Evolutionary conservation across 768 basidiomycete genomes (phyloP).

Genomic region (Postia placenta): DNA sequence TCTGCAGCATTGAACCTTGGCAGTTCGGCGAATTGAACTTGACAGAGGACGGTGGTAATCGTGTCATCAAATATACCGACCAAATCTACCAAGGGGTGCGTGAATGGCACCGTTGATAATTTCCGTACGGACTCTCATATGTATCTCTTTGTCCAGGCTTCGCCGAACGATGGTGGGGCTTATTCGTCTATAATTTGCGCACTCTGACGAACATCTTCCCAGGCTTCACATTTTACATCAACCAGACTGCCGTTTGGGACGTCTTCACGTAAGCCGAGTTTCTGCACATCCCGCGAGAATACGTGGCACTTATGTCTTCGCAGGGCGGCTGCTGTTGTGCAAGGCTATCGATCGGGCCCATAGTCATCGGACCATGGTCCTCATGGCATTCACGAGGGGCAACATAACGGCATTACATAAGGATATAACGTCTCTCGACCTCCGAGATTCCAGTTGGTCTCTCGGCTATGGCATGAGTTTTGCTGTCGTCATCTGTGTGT

Average conservation of each 20-base stretch:
- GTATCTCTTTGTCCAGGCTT: constrained; percentile 28
- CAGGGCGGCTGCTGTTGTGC: constrained; percentile 19
- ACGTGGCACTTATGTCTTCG: not conserved
- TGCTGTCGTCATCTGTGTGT: too few species aligned
- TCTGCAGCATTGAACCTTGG: constrained; percentile 52
- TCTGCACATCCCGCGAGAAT: not conserved
- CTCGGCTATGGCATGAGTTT: too few species aligned
- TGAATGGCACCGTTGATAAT: not conserved
- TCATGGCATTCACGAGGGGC: not conserved
- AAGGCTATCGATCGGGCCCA: constrained; percentile 6
- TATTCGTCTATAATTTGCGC: too few species aligned
- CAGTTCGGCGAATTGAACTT: constrained; percentile 47
- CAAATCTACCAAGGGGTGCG: constrained; percentile 40
- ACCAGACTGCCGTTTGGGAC: constrained; percentile 45
- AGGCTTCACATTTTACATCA: constrained; percentile 47
- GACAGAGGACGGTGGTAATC: constrained; percentile 46
- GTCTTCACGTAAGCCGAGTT: constrained; percentile 38
- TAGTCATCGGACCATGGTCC: not conserved
- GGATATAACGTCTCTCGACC: too few species aligned
- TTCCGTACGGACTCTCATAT: too few species aligned
- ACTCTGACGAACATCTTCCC: too few species aligned
- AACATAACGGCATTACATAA: not conserved
- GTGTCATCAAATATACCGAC: constrained; percentile 50
- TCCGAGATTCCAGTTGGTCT: too few species aligned
- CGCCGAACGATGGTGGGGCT: constrained; percentile 47